phyloP scores from a whole-genome alignment of 192 early-diverging fungal genomes.

The Linnemannia exigua region DNA sequence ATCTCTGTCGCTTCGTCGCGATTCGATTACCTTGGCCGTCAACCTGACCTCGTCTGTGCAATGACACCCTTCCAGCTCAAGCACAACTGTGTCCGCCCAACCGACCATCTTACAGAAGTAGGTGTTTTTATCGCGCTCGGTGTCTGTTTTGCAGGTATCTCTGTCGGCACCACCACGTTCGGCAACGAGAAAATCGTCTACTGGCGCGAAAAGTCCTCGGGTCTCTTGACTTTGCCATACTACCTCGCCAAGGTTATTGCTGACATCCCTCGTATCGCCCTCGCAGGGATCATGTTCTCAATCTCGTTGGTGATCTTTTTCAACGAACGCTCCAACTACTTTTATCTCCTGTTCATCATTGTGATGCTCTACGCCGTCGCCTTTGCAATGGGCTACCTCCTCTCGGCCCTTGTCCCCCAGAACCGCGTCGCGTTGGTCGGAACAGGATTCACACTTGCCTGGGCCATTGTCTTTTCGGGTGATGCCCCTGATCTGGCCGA shows the following conservation, averaged over 20 bases:
- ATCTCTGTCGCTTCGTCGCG: constrained; percentile 59
- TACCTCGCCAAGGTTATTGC: constrained; percentile 69
- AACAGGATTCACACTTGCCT: constrained; percentile 72
- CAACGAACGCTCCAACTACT: constrained; percentile 41
- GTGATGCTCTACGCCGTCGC: constrained; percentile 62
- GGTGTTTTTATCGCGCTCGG: constrained; percentile 70
- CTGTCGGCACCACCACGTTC: constrained; percentile 67
- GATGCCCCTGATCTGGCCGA: constrained; percentile 62
- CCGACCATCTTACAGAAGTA: constrained; percentile 47
- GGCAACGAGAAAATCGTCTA: constrained; percentile 71
- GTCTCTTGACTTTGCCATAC: constrained; percentile 70
- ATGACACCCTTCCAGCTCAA: constrained; percentile 56
- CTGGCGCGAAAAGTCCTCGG: constrained; percentile 69
- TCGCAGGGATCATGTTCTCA: constrained; percentile 67
- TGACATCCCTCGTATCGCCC: constrained; percentile 68
- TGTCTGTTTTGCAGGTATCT: constrained; percentile 68
- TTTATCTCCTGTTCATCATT: constrained; percentile 56
- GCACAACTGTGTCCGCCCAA: not conserved
- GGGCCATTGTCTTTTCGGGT: constrained; percentile 66
- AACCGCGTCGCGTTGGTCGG: constrained; percentile 58
- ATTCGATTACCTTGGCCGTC: constrained; percentile 64
- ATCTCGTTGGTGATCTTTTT: constrained; percentile 67
- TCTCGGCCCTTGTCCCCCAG: constrained; percentile 60
- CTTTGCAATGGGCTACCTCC: constrained; percentile 68
- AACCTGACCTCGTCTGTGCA: constrained; percentile 59